These are phyloP conservation scores for Ajuga chamaepitys DNA, from an alignment of 257 asterid species.

Conservation along the genomic window DNA sequence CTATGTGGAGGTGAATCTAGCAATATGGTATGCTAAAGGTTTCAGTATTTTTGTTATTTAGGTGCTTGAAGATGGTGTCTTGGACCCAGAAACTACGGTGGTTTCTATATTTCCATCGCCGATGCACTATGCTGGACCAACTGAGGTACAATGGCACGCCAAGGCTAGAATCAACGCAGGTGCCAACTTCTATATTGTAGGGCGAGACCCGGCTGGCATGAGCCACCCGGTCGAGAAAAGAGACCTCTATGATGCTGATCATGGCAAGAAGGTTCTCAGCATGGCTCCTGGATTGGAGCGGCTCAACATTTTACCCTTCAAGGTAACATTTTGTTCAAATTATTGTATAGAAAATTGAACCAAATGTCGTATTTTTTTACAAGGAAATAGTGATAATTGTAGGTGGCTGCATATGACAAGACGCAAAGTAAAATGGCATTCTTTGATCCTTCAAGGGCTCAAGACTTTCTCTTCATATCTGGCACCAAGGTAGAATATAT, in stretches of 20 bases:
- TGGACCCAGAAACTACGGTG: conserved; percentile 87
- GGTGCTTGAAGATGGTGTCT: conserved; percentile 92
- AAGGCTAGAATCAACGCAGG: conserved; percentile 97
- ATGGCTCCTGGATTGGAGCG: conserved; percentile 96
- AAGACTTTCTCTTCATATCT: conserved; percentile 86
- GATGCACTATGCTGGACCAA: conserved; percentile 97
- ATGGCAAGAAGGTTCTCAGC: conserved; percentile 89
- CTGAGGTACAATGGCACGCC: conserved; percentile 98
- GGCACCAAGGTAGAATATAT: conserved; percentile 72
- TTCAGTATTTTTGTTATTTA: conserved; percentile 3
- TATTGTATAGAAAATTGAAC: background rate
- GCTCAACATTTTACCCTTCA: conserved; percentile 83
- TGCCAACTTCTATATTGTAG: conserved; percentile 87
- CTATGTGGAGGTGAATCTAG: background rate
- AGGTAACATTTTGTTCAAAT: conserved; percentile 31
- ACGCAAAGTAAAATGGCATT: conserved; percentile 82
- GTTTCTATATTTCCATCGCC: conserved; percentile 96
- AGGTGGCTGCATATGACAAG: conserved; percentile 97
- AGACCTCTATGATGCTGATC: conserved; percentile 94
- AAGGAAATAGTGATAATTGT: background rate
- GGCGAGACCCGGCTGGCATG: conserved; percentile 97
- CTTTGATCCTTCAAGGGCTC: conserved; percentile 87
- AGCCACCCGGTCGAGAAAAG: conserved; percentile 83
- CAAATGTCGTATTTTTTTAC: background rate
- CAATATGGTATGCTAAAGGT: background rate